Evolutionary conservation across 179 eudicot species (phyloP).

Genomic region (Silene coronaria): DNA sequence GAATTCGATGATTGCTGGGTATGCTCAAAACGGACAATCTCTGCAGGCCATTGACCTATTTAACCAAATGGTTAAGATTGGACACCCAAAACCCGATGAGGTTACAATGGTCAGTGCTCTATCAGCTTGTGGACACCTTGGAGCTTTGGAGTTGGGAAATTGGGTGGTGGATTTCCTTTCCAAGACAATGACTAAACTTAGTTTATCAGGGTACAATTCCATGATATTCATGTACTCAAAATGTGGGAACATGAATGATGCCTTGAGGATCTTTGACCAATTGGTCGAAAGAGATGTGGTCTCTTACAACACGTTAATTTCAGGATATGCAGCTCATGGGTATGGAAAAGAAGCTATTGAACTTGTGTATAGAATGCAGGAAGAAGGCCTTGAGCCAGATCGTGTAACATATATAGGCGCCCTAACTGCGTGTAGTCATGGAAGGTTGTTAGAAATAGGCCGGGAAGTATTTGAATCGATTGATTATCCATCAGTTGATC

Average conservation of each 20-base stretch:
- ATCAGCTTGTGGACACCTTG: conserved; percentile 73
- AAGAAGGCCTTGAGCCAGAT: conserved; percentile 46
- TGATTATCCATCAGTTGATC: conserved; percentile 42
- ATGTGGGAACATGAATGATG: conserved; percentile 62
- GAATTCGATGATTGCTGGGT: conserved; percentile 72
- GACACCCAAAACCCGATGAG: conserved; percentile 44
- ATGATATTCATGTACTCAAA: conserved; percentile 66
- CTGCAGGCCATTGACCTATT: conserved; percentile 50
- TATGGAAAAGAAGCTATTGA: conserved; percentile 46
- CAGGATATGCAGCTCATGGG: conserved; percentile 66
- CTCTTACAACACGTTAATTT: conserved; percentile 54
- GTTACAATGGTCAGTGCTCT: conserved; percentile 56
- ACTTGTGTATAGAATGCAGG: conserved; percentile 39
- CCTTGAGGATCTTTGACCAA: conserved; percentile 37
- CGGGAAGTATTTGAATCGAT: conserved; percentile 44
- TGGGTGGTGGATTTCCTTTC: conserved; percentile 37
- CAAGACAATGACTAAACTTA: conserved; percentile 28
- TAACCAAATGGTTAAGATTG: conserved; percentile 37
- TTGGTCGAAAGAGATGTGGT: conserved; percentile 50
- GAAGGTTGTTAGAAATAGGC: conserved; percentile 53
- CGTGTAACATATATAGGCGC: conserved; percentile 51
- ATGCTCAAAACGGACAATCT: conserved; percentile 64
- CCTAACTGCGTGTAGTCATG: conserved; percentile 66
- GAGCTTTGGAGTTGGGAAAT: conserved; percentile 53
- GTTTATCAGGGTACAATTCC: conserved; percentile 47